Evolutionary conservation across 441 rosid species (phyloP).

Genomic region (Kokia cookei): DNA sequence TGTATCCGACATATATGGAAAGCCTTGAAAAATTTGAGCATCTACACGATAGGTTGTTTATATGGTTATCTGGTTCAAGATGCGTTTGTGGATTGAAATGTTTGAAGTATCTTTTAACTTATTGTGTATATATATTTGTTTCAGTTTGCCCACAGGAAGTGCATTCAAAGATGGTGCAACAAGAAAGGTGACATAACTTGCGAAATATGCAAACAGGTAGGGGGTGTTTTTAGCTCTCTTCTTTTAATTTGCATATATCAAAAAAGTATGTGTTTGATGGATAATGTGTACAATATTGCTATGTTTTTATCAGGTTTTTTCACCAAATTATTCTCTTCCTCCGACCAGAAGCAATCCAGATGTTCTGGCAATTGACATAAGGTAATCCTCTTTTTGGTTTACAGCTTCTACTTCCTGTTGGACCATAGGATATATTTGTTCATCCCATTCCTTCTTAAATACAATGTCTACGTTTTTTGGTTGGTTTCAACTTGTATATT

Average conservation of each 20-base stretch:
- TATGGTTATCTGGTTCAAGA: background rate
- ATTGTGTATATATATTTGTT: background rate
- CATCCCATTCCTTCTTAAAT: background rate
- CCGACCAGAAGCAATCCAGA: constrained; percentile 36
- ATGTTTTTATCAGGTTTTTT: constrained; percentile 38
- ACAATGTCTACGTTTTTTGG: background rate
- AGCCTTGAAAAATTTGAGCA: too few species aligned
- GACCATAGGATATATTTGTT: background rate
- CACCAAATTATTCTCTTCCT: constrained; percentile 58
- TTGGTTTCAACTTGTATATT: background rate
- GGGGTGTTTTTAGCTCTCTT: background rate
- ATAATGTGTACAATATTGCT: background rate
- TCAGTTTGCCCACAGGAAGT: constrained; percentile 70
- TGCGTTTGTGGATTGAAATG: background rate
- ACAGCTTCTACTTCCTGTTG: background rate
- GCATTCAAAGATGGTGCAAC: constrained; percentile 69
- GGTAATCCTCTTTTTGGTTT: constrained; percentile 22
- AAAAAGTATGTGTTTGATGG: background rate
- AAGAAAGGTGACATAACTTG: constrained; percentile 63
- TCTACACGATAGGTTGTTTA: background rate
- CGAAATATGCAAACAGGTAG: constrained; percentile 62
- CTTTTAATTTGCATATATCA: background rate
- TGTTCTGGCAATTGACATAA: constrained; percentile 49
- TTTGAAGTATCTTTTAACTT: constrained; percentile 3
- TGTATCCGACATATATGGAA: too few species aligned